Conservation (phyloP, 768 basidiomycete genomes). For the Russula dissimulans region DNA sequence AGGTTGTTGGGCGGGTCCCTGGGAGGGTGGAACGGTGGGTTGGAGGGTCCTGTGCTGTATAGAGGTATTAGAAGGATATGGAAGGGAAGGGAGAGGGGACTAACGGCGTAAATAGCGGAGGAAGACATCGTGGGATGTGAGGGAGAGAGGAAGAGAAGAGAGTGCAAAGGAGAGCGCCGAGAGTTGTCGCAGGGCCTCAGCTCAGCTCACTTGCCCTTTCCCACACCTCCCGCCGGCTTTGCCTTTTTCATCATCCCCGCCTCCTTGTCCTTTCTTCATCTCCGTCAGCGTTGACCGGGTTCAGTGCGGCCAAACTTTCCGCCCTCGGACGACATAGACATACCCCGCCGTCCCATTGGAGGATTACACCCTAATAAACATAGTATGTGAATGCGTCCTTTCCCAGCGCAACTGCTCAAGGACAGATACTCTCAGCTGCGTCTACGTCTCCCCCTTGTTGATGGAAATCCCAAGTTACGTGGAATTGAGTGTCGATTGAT, state of each 20-base stretch:
- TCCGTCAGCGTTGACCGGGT: too few species aligned
- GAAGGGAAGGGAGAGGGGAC: constrained; percentile 9
- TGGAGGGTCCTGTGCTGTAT: constrained; percentile 35
- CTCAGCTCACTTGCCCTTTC: background rate
- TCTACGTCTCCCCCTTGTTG: too few species aligned
- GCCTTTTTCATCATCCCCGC: constrained; percentile 1
- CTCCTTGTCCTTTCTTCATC: too few species aligned
- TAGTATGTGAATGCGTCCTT: too few species aligned
- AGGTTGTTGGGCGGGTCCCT: constrained; percentile 23
- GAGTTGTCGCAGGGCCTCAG: constrained; percentile 6
- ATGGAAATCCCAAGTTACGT: too few species aligned
- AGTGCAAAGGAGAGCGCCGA: constrained; percentile 15
- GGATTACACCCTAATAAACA: too few species aligned
- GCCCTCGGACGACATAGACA: too few species aligned
- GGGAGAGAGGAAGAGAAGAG: constrained; percentile 15
- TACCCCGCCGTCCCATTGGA: too few species aligned
- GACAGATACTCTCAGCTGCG: too few species aligned
- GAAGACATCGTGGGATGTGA: constrained; percentile 21
- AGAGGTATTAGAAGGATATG: background rate
- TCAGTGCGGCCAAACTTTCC: too few species aligned
- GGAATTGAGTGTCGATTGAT: background rate
- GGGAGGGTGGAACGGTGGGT: constrained; percentile 32
- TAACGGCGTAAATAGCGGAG: constrained; percentile 24
- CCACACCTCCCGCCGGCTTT: constrained; percentile 10
- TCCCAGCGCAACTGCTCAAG: too few species aligned